Conservation (phyloP, 1,284 basidiomycete genomes). For the Puccinia novopanici region DNA sequence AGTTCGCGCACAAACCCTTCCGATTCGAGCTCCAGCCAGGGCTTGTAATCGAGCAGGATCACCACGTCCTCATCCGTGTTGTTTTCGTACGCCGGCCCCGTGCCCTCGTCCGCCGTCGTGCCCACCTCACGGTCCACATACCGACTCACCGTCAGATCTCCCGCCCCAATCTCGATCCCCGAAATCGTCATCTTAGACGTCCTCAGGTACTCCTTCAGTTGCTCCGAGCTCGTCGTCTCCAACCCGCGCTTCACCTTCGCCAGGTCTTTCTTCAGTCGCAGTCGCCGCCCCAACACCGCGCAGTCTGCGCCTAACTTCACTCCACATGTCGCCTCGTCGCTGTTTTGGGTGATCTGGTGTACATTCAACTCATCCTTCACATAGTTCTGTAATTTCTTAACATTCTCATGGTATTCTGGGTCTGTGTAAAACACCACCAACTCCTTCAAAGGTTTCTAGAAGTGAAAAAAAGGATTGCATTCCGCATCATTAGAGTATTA, state of each 20-base stretch:
- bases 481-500: too few relatives aligned
- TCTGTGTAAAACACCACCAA: conserved; percentile 92
- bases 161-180: conserved; percentile 83
- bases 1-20: conserved; percentile 89
- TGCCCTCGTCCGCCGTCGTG: conserved; percentile 58
- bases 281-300: conserved; percentile 88
- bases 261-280: conserved; percentile 93
- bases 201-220: conserved; percentile 75
- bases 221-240: conserved; percentile 76
- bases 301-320: conserved; percentile 93
- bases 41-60: conserved; percentile 82
- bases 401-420: conserved; percentile 79
- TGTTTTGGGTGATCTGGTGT: conserved; percentile 82
- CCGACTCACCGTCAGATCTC: conserved; percentile 86
- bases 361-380: conserved; percentile 95
- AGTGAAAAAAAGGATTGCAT: background rate
- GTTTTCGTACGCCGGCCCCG: conserved; percentile 69
- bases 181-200: conserved; percentile 81
- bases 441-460: conserved; percentile 85
- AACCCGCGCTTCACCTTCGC: conserved; percentile 85
- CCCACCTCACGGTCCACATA: conserved; percentile 74
- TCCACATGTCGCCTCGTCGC: conserved; percentile 81
- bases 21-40: conserved; percentile 80
- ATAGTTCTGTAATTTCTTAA: conserved; percentile 80
- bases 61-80: conserved; percentile 94